Evolutionary conservation across 768 basidiomycete genomes (phyloP), one percentile per base, ranked within the genome.

Genomic region (Nidularia sp.): DNA sequence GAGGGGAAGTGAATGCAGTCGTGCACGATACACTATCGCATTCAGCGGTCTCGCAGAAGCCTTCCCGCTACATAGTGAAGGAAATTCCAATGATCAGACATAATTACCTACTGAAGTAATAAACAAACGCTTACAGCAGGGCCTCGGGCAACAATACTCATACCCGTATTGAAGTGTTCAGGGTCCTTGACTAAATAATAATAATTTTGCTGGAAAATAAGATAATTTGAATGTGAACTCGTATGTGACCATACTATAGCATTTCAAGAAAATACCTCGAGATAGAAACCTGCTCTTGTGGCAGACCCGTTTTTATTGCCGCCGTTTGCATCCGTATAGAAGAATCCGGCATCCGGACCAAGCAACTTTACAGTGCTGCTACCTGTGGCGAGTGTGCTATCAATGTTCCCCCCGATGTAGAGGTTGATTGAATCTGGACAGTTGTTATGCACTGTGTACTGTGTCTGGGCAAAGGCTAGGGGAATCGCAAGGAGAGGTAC

Each of bases 151-250:
- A 52, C 50, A 34, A 72, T 67, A n/a, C 58, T 62, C 6, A 72
- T 58, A 4, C 64, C 71, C 7, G 62, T 65, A 22, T 70, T 72
- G 55, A 69, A 63, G n/a, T 64, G 54, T 15, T 61, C 53, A 2
- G 58, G 47, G 49, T 69, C 66, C 33, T 56, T 61, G 15, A 69
- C 66, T 29, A 70, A 59, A 41, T 68, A 70, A 49, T 70, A 72
- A 47, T 62, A 61, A 29, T 56, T 45, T 6, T 54, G 49, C 63
- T 67, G 39, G 12, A 6, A 29, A 25, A 47, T 36, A 41, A 3
- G 10, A 34, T 34, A 25, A 50, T 46, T 48, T 48, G 3, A 41
- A 34, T 36, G 35, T 3, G 45, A 22, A 32, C n/a, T 33, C 15
- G 4, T 25, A 41, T 29, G 25, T 29, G 29, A 47, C 5, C 15